A percentile compares a stretch with the other conserved stretches of the same genome.
phyloP scores from a whole-genome alignment of 1,139 yeast genomes.

The Hanseniaspora uvarum region DNA sequence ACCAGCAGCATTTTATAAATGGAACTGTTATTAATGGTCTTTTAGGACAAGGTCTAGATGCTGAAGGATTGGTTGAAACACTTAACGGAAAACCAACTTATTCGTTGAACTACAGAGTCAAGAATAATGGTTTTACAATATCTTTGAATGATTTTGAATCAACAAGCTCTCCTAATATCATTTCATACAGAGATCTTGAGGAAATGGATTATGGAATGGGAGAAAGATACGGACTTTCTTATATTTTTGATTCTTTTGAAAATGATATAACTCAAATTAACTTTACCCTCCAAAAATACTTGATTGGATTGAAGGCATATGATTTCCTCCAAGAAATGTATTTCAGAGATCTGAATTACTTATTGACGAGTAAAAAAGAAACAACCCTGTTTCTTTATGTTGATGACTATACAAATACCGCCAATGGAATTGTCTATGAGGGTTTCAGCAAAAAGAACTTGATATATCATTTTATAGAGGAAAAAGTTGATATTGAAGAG shows the following conservation, averaged over 20 bases:
- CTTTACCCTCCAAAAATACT: conserved; percentile 62
- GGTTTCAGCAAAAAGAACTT: conserved; percentile 34
- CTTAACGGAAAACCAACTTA: not conserved
- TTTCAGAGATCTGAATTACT: conserved; percentile 46
- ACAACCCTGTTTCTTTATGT: conserved; percentile 44
- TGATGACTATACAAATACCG: conserved; percentile 30
- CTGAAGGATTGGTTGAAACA: conserved; percentile 1
- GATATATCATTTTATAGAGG: conserved; percentile 61
- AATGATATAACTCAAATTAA: conserved; percentile 26
- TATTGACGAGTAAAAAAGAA: conserved; percentile 59
- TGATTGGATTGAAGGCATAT: conserved; percentile 60
- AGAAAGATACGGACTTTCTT: conserved; percentile 48
- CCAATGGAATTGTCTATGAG: not conserved
- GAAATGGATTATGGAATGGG: not conserved
- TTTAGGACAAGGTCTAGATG: conserved; percentile 31
- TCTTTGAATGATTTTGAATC: conserved; percentile 1
- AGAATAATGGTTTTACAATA: not conserved
- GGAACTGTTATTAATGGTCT: conserved; percentile 34
- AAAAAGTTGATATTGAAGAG: conserved; percentile 31
- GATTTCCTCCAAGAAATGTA: conserved; percentile 60
- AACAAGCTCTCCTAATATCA: conserved; percentile 6
- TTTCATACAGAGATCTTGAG: conserved; percentile 1
- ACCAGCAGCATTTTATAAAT: conserved; percentile 30
- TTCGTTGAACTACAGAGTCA: not conserved
- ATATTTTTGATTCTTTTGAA: conserved; percentile 38